These are phyloP conservation scores for Lachancea mirantina DNA, from an alignment of 805 yeast species.

Conservation along the genomic window DNA sequence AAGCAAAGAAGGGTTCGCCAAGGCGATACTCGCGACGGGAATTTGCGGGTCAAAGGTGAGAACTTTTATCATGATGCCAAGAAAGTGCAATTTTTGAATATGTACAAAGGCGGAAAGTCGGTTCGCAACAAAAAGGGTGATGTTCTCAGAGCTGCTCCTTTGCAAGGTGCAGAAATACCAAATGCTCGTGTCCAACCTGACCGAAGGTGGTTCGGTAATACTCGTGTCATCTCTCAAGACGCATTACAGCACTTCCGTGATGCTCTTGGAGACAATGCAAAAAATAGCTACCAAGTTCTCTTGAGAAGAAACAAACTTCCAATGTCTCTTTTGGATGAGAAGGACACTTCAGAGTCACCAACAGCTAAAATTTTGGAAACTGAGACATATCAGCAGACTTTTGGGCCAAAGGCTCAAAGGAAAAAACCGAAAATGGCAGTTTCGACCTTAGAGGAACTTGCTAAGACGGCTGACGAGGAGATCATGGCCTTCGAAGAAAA, in stretches of 20 bases:
- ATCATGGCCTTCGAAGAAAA: conserved; percentile 62
- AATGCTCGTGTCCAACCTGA: conserved; percentile 93
- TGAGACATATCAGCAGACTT: conserved; percentile 71
- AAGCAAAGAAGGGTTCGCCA: conserved; percentile 79
- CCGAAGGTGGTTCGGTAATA: conserved; percentile 95
- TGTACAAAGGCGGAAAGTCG: conserved; percentile 91
- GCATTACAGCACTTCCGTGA: conserved; percentile 90
- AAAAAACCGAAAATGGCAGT: conserved; percentile 81
- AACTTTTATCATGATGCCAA: conserved; percentile 93
- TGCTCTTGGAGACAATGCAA: conserved; percentile 79
- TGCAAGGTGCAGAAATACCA: conserved; percentile 84
- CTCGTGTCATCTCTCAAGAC: conserved; percentile 95
- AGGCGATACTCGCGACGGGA: conserved; percentile 78
- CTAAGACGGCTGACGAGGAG: conserved; percentile 48
- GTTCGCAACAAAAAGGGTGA: conserved; percentile 83
- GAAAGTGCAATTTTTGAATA: conserved; percentile 78
- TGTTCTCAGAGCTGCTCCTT: conserved; percentile 74
- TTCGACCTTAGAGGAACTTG: conserved; percentile 74
- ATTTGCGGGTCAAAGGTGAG: conserved; percentile 91
- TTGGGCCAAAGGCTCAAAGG: conserved; percentile 93
- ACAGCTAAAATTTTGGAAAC: conserved; percentile 78
- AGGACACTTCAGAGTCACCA: conserved; percentile 69
- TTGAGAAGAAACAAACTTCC: conserved; percentile 88
- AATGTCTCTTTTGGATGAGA: conserved; percentile 89
- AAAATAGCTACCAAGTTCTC: conserved; percentile 79